Evolutionary conservation across 2,329 filamentous ascomycete genomes (phyloP).

Genomic region (Elsinoe ampelina): DNA sequence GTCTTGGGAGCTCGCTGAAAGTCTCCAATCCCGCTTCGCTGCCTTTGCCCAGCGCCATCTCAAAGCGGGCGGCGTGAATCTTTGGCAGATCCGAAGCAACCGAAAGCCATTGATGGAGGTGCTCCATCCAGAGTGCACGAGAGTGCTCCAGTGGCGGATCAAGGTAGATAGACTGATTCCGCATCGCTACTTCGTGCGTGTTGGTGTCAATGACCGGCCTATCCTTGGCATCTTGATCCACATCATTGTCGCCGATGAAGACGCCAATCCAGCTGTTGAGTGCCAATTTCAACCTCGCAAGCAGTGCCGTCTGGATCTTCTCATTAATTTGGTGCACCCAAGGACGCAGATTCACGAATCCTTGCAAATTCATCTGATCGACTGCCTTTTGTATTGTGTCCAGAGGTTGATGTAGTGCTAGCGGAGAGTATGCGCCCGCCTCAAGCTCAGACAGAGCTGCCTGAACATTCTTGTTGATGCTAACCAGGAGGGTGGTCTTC

Average conservation of each 20-base stretch:
- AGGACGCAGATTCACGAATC: constrained; percentile 82
- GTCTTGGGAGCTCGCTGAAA: constrained; percentile 76
- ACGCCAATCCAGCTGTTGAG: constrained; percentile 79
- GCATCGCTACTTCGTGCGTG: constrained; percentile 91
- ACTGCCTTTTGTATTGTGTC: constrained; percentile 85
- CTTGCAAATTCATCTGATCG: constrained; percentile 92
- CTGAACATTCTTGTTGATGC: constrained; percentile 72
- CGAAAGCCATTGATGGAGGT: constrained; percentile 88
- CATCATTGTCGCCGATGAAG: constrained; percentile 43
- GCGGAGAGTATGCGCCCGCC: constrained; percentile 70
- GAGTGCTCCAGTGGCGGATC: constrained; percentile 89
- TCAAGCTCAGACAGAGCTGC: constrained; percentile 75
- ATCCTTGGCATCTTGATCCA: constrained; percentile 36
- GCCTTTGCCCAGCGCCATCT: constrained; percentile 64
- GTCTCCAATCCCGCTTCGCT: constrained; percentile 53
- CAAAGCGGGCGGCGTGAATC: constrained; percentile 90
- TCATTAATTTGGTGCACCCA: constrained; percentile 86
- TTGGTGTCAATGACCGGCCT: constrained; percentile 61
- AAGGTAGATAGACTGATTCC: constrained; percentile 93
- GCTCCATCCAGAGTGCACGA: constrained; percentile 83
- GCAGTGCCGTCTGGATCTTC: constrained; percentile 70
- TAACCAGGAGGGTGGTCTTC: constrained; percentile 70
- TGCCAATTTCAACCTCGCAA: constrained; percentile 73
- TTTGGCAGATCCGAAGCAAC: constrained; percentile 86
- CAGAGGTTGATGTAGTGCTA: constrained; percentile 70